Evolutionary conservation across 352 stramenopile species (phyloP).

Genomic region (Aphanomyces euteiches): DNA sequence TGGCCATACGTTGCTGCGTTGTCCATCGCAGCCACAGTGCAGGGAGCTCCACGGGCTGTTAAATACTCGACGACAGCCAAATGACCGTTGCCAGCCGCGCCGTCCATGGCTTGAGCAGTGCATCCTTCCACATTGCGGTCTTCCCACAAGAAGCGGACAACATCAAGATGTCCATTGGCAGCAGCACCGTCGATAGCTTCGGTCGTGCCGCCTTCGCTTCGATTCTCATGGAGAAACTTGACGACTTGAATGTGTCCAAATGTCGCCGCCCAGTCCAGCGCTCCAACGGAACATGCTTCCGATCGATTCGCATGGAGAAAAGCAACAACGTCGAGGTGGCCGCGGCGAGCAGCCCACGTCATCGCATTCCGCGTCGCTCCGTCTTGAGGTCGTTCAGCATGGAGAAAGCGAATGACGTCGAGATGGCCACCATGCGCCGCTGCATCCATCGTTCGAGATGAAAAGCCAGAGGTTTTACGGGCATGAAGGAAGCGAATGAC

Average conservation of each 20-base stretch:
- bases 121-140: conserved; percentile 1
- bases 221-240: neutral
- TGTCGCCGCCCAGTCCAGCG: neutral
- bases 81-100: conserved; percentile 17
- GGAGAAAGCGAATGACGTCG: conserved; percentile 3
- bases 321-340: neutral
- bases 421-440: neutral
- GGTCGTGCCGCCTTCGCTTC: conserved; percentile 3
- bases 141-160: conserved; percentile 5
- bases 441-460: conserved; percentile 31
- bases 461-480: conserved; percentile 40
- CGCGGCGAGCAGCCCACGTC: conserved; percentile 1
- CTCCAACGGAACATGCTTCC: neutral
- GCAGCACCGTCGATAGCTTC: conserved; percentile 25
- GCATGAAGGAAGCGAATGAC: conserved; percentile 47
- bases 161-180: conserved; percentile 10
- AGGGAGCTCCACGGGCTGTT: neutral
- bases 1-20: conserved; percentile 40
- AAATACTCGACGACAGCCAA: conserved; percentile 17
- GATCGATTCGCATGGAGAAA: conserved; percentile 1
- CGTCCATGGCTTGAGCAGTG: conserved; percentile 15
- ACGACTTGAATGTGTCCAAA: neutral
- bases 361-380: neutral
- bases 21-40: conserved; percentile 33
- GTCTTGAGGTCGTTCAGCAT: neutral